phyloP scores from a whole-genome alignment of 805 yeast species.

The Monosporozyma aquatica region DNA sequence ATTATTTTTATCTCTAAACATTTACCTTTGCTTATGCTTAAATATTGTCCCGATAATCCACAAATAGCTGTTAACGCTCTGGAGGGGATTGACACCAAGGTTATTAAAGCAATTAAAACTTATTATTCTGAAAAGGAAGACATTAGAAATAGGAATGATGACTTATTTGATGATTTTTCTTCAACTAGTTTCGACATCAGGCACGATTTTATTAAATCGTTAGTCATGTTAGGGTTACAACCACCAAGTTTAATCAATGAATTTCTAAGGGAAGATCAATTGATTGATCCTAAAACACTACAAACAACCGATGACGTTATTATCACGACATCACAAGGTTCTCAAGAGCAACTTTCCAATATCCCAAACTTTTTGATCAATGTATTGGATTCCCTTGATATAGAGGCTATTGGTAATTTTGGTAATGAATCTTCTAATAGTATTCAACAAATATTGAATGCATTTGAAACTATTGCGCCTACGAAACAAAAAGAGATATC shows the following conservation, averaged over 20 bases:
- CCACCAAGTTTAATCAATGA: constrained; percentile 28
- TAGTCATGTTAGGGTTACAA: constrained; percentile 35
- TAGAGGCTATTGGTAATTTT: constrained; percentile 18
- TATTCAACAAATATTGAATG: constrained; percentile 39
- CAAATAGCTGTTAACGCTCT: constrained; percentile 21
- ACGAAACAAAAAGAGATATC: constrained; percentile 40
- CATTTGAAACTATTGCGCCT: constrained; percentile 40
- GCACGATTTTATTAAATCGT: constrained; percentile 41
- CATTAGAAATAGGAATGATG: constrained; percentile 34
- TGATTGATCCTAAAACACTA: constrained; percentile 29
- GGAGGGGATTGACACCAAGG: constrained; percentile 25
- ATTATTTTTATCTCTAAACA: constrained; percentile 37
- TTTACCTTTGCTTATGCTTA: constrained; percentile 37
- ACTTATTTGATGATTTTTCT: constrained; percentile 44
- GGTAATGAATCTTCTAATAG: constrained; percentile 39
- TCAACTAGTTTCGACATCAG: constrained; percentile 40
- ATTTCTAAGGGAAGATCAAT: constrained; percentile 34
- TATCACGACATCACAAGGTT: constrained; percentile 28
- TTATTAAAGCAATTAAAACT: constrained; percentile 26
- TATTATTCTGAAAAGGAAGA: constrained; percentile 31
- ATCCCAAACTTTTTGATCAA: constrained; percentile 22
- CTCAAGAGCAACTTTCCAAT: constrained; percentile 27
- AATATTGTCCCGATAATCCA: constrained; percentile 21
- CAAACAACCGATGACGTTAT: constrained; percentile 29
- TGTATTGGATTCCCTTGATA: constrained; percentile 21